phyloP scores from a whole-genome alignment of 257 asterid species.

The Jasminum sambac region DNA sequence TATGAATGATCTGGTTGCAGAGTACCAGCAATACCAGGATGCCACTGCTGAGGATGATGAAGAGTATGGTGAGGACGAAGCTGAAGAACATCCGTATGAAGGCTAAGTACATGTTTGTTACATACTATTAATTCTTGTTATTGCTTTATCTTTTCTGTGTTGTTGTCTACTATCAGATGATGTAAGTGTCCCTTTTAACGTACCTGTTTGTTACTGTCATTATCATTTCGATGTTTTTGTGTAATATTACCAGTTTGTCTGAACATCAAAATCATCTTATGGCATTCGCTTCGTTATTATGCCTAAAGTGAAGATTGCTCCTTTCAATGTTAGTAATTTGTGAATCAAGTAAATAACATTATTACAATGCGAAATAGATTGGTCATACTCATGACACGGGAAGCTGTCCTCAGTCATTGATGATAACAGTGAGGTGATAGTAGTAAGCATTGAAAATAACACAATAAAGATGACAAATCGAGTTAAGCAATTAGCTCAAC shows the following conservation, averaged over 20 bases:
- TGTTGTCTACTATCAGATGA: not conserved
- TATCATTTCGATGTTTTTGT: not conserved
- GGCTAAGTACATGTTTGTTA: slow-evolving; percentile 8
- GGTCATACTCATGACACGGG: too few relatives aligned
- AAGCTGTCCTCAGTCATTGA: too few relatives aligned
- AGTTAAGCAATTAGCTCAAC: too few relatives aligned
- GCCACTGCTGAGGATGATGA: slow-evolving; percentile 88
- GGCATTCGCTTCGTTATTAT: not conserved
- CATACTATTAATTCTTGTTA: not conserved
- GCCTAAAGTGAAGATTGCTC: not conserved
- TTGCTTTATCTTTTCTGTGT: not conserved
- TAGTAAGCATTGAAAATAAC: too few relatives aligned
- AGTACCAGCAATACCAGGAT: slow-evolving; percentile 88
- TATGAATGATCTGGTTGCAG: slow-evolving; percentile 86
- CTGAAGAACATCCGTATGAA: slow-evolving; percentile 42
- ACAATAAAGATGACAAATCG: too few relatives aligned
- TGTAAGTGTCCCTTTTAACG: not conserved
- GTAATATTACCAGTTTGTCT: not conserved
- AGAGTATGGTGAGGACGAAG: slow-evolving; percentile 53
- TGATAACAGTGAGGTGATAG: too few relatives aligned
- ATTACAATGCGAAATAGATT: too few relatives aligned
- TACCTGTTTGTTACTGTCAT: not conserved
- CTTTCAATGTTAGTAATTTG: not conserved
- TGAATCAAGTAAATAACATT: too few relatives aligned
- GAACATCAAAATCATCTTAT: not conserved